A percentile compares a stretch with the other conserved stretches of the same genome.
Conservation (phyloP, 768 basidiomycete species). For the Russula griseocarnosa region DNA sequence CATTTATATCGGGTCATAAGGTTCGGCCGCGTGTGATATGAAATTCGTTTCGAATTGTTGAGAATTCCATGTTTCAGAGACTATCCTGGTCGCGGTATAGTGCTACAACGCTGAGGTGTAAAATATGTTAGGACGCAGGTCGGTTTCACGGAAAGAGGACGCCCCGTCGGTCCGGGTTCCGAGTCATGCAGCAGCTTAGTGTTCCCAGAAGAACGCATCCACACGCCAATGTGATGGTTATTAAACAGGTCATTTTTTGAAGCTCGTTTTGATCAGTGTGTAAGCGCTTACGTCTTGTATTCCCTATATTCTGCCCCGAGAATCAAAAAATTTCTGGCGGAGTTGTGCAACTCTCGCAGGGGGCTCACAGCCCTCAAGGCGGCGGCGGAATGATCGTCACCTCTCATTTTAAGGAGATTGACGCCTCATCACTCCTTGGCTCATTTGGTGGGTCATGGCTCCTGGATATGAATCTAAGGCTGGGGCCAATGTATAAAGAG, state of each 20-base stretch:
- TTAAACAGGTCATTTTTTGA: not conserved
- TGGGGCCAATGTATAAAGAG: not conserved
- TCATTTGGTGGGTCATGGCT: not conserved
- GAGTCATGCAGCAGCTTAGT: not conserved
- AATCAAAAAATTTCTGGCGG: not conserved
- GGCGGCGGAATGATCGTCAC: not conserved
- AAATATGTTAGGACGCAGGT: not conserved
- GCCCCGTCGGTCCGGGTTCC: not conserved
- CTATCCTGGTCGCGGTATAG: not conserved
- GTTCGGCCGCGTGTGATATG: not conserved
- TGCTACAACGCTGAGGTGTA: no score
- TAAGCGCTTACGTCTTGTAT: not conserved
- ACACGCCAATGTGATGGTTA: not conserved
- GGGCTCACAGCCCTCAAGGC: not conserved
- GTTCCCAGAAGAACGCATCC: not conserved
- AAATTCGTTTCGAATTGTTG: conserved; percentile 7
- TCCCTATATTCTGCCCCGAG: not conserved
- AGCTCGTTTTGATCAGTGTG: not conserved
- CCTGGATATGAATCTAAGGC: conserved; percentile 1
- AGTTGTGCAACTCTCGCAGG: not conserved
- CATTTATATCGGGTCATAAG: not conserved
- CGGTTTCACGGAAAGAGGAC: not conserved
- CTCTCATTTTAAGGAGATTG: not conserved
- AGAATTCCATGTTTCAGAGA: not conserved
- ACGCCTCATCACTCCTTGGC: not conserved